Conservation (phyloP, 129 eudicot species). For the Smallanthus sonchifolius region DNA sequence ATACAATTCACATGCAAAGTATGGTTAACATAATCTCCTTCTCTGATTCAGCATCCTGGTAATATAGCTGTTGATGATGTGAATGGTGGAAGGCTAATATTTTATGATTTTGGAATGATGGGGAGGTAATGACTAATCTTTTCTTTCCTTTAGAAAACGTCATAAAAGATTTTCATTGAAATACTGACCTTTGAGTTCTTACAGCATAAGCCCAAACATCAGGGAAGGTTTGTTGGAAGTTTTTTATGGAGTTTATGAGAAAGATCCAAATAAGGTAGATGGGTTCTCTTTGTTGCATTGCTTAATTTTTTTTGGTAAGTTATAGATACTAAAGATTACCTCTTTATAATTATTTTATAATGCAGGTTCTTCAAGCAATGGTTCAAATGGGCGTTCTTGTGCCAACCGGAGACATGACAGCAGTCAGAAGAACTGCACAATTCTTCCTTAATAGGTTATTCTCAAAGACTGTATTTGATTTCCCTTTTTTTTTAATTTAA, state of each 20-base stretch:
- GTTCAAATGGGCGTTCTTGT: slow-evolving; percentile 98
- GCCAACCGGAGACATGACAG: slow-evolving; percentile 99
- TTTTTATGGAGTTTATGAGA: slow-evolving; percentile 97
- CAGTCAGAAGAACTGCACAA: slow-evolving; percentile 91
- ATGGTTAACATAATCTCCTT: slow-evolving; percentile 15
- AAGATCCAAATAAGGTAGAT: slow-evolving; percentile 83
- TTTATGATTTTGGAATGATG: slow-evolving; percentile 99
- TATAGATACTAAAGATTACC: background rate
- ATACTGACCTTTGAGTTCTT: slow-evolving; percentile 25
- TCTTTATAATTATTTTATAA: background rate
- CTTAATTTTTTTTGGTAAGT: background rate
- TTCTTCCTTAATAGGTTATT: slow-evolving; percentile 84
- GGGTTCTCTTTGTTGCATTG: background rate
- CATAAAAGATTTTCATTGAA: background rate
- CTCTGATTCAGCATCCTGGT: slow-evolving; percentile 82
- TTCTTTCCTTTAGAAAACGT: background rate
- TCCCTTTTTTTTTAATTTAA: background rate
- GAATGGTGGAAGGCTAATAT: slow-evolving; percentile 97
- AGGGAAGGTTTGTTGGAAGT: slow-evolving; percentile 90
- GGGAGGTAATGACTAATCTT: slow-evolving; percentile 60
- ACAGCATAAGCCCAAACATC: slow-evolving; percentile 92
- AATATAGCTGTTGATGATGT: slow-evolving; percentile 98
- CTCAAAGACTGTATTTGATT: background rate
- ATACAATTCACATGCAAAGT: slow-evolving; percentile 13
- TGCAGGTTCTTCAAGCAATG: slow-evolving; percentile 90